Conservation (phyloP, 169 alveolate species). For the Cryptosporidium muris region DNA sequence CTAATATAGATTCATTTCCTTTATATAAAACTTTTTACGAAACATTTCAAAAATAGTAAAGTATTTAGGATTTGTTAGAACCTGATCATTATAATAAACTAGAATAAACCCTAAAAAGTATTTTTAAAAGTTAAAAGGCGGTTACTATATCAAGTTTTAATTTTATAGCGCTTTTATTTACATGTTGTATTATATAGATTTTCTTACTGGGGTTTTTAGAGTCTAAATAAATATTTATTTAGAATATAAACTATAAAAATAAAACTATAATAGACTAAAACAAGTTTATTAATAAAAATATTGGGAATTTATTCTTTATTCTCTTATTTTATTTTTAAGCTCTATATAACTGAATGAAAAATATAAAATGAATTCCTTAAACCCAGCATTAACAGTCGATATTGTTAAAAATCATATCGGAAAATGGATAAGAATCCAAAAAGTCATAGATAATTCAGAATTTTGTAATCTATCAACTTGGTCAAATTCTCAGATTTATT, state of each 20-base stretch:
- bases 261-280: too few relatives aligned
- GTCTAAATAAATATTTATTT: background rate
- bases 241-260: background rate
- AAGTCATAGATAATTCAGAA: background rate
- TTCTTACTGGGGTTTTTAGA: background rate
- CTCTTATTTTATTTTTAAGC: too few relatives aligned
- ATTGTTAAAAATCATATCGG: conserved; percentile 24
- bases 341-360: background rate
- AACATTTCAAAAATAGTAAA: conserved; percentile 10
- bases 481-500: background rate
- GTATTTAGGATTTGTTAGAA: background rate
- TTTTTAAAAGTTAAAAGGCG: too few relatives aligned
- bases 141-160: too few relatives aligned
- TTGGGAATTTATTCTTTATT: too few relatives aligned
- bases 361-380: conserved; percentile 1
- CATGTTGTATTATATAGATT: too few relatives aligned
- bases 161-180: too few relatives aligned
- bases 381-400: conserved; percentile 27
- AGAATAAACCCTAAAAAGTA: too few relatives aligned
- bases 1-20: conserved; percentile 33
- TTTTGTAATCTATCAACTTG: background rate
- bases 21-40: conserved; percentile 4
- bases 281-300: too few relatives aligned
- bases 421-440: conserved; percentile 41
- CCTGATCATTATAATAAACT: too few relatives aligned